Base-by-base conservation (phyloP, 257 asterid genomes). In the Ajuga chamaepitys region DNA sequence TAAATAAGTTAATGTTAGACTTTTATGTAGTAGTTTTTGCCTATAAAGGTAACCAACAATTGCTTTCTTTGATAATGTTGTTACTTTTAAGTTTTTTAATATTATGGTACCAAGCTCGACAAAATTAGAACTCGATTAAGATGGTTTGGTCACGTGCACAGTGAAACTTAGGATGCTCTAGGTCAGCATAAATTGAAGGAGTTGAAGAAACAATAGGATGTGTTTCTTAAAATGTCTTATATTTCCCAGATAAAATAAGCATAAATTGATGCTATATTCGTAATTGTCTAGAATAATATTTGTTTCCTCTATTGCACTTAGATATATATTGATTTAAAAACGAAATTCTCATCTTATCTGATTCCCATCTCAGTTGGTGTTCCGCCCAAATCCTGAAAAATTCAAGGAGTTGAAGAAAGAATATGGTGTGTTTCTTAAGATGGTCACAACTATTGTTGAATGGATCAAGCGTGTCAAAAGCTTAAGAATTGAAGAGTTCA, bases 301-400 rank as follows among this genome's bases (percentile, higher is more conserved):
- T 30, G 24, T 38, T 22, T 46, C 30, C 34, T 20, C 40, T 32
- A 41, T 22, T 37, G 11, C 16, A 22, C 22, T 40, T 34, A 54
- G 24, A 51, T 55, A 42, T 67, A 7, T 56, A 17, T 70, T 62
- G n/a, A 28, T 45, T 30, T 37, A 9, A 5, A 9, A 22, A 55
- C 57, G 35, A 5, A 37, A 64, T 46, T 46, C 38, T 63, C 41
- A 45, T 22, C 69, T 61, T 41, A 44, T 28, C 46, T 65, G 38
- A 20, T 69, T 50, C 58, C 67, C 50, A 38, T 57, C 37, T 45
- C 79, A 84, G 91, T 82, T 82, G 78, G 94, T 88, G 28, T 88
- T 78, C 75, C 97, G 99, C 44, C 74, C 93, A 72, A 76, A 81
- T 76, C 74, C 95, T 46, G 91, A 74, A 44, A 88, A 83, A 70